A percentile compares a stretch with the other conserved stretches of the same genome.
These are phyloP conservation scores for Raddia distichophylla DNA, from an alignment of 176 grass and related monocot species.

Conservation along the genomic window DNA sequence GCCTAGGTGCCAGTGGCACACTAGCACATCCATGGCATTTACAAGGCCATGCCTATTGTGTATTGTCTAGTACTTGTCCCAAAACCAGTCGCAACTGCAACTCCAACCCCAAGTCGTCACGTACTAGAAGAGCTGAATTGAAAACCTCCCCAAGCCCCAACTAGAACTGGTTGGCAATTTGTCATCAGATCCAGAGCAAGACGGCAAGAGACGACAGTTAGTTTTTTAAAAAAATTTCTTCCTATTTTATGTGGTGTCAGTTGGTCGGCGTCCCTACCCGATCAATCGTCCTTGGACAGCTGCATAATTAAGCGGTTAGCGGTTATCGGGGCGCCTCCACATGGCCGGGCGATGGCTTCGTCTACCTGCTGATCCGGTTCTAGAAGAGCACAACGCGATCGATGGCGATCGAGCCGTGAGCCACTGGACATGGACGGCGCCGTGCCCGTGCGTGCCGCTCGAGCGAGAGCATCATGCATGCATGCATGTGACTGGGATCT, in stretches of 20 bases:
- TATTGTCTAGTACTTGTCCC: background rate
- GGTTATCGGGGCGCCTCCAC: slow-evolving; percentile 22
- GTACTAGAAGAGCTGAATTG: background rate
- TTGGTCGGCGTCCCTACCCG: background rate
- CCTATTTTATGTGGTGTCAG: background rate
- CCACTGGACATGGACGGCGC: background rate
- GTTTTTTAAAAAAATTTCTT: background rate
- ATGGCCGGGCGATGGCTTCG: background rate
- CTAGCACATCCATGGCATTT: background rate
- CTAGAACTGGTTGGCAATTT: background rate
- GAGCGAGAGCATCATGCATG: background rate
- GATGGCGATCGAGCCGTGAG: background rate
- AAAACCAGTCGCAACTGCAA: background rate
- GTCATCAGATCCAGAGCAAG: background rate
- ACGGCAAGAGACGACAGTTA: background rate
- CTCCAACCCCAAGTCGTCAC: slow-evolving; percentile 26
- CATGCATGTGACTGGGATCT: background rate
- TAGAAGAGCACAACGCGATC: background rate
- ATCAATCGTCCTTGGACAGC: background rate
- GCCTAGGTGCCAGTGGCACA: background rate
- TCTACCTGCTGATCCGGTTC: background rate
- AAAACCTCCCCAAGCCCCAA: background rate
- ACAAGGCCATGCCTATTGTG: background rate
- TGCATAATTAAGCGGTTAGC: slow-evolving; percentile 13
- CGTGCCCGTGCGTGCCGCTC: too few relatives aligned